Percentiles rank a stretch among this genome's conserved stretches.
phyloP scores from a whole-genome alignment of 2,329 filamentous ascomycete species.

The Chaetothyriales sp. region DNA sequence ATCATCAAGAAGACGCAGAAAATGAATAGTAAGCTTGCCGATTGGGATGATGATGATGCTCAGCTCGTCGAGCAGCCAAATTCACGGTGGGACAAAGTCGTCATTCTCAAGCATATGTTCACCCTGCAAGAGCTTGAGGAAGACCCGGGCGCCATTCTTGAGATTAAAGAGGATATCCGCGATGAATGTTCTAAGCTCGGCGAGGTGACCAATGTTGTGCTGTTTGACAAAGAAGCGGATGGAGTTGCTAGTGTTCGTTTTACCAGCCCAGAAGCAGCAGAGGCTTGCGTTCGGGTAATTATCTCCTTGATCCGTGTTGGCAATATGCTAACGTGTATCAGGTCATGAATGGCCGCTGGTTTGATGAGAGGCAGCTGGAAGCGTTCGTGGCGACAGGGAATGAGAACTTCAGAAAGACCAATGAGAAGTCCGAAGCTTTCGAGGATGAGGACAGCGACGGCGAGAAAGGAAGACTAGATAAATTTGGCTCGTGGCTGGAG shows the following conservation, averaged over 20 bases:
- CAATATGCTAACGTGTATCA: constrained; percentile 20
- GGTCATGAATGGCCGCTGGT: constrained; percentile 67
- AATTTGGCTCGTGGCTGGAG: constrained; percentile 36
- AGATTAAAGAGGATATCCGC: constrained; percentile 88
- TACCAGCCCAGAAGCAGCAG: constrained; percentile 54
- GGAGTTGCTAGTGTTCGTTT: constrained; percentile 82
- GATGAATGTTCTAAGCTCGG: constrained; percentile 82
- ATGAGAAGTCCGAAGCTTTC: constrained; percentile 25
- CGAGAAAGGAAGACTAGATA: constrained; percentile 33
- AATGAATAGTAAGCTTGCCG: constrained; percentile 71
- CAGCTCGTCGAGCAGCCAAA: constrained; percentile 43
- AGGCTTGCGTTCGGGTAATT: constrained; percentile 49
- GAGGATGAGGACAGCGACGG: constrained; percentile 37
- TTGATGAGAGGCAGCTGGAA: constrained; percentile 57
- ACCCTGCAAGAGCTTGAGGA: constrained; percentile 72
- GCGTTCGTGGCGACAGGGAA: constrained; percentile 58
- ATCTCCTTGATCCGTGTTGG: background rate
- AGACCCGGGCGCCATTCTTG: constrained; percentile 66
- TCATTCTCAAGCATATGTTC: constrained; percentile 89
- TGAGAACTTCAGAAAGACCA: constrained; percentile 60
- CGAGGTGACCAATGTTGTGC: constrained; percentile 74
- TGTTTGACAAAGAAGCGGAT: constrained; percentile 75
- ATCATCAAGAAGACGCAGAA: constrained; percentile 86
- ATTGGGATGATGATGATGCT: constrained; percentile 87
- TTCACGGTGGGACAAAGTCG: constrained; percentile 59